Evolutionary conservation across 495 filamentous ascomycete genomes (phyloP), one percentile per base, ranked within the genome.

Genomic region (Penicillium lividum): DNA sequence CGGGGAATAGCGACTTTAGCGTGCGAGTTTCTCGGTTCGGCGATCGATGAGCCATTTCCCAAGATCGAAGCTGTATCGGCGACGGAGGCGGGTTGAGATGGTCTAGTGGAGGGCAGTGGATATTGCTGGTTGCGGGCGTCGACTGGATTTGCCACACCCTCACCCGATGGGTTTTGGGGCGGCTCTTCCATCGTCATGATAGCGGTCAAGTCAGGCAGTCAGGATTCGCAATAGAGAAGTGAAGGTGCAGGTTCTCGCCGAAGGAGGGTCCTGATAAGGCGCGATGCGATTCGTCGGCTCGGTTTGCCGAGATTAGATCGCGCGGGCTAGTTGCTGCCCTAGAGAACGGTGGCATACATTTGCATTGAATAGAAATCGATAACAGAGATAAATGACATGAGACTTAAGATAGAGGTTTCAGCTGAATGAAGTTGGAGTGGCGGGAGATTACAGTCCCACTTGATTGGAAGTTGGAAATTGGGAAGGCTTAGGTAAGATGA

Each of bases 1-100:
- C 79, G 75, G 46, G 80, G 80, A 54, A 82, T 82, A 0, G 80
- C 75, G 25, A 82, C 73, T 58, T 82, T 82, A 3, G 63, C 66
- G 59, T 70, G 67, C 15, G 67, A 40, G 7, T 38, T 18, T 42
- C 60, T 68, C 31, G 59, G 66, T 29, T 55, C 62, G 4, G 40
- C 40, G 31, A 31, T 7, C 8, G 22, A 22, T 22, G 22, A 22
- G 22, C 22, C 9, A 5, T 28, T 15, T 54, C 43, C 44, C 11
- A 28, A 3, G n/a, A 56, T 64, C 29, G 61, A 57, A 1, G 42
- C 34, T 0, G 56, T 52, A 3, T 58, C 56, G 52, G 61, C 28
- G 43, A 56, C 15, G 9, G 63, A 62, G 3, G 58, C 44, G 27
- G 60, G 52, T n/a, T n/a, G 40, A 18, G 47, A 10, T 9, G 31